Conservation (phyloP, 2,329 filamentous ascomycete genomes). For the Apiospora sp. region DNA sequence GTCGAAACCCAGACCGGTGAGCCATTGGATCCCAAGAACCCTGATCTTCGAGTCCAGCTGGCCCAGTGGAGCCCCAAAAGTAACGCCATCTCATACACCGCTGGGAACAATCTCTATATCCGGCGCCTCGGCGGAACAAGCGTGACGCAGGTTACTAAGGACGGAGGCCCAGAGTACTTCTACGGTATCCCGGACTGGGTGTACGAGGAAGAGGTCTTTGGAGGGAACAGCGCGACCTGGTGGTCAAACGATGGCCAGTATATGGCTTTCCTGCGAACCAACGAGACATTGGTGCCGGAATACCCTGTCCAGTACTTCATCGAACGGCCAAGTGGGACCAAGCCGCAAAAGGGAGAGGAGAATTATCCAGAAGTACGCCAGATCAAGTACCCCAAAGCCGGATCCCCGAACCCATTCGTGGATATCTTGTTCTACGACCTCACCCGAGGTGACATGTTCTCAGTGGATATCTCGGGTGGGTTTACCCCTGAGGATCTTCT, state of each 20-base stretch:
- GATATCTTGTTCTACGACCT: conserved; percentile 90
- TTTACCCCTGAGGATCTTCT: conserved; percentile 85
- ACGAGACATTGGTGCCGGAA: conserved; percentile 90
- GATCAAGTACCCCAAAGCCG: conserved; percentile 98
- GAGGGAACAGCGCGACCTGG: conserved; percentile 86
- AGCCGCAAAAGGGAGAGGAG: conserved; percentile 76
- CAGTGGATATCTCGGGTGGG: conserved; percentile 77
- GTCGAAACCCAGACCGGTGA: conserved; percentile 81
- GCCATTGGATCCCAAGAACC: conserved; percentile 76
- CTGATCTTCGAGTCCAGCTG: conserved; percentile 75
- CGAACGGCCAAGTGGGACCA: conserved; percentile 79
- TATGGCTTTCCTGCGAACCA: conserved; percentile 89
- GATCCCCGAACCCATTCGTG: conserved; percentile 90
- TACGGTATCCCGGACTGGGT: conserved; percentile 99
- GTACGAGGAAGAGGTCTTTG: conserved; percentile 86
- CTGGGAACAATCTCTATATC: conserved; percentile 89
- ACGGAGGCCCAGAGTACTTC: conserved; percentile 89
- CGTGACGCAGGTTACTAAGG: conserved; percentile 78
- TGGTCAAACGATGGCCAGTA: conserved; percentile 92
- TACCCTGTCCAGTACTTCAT: conserved; percentile 95
- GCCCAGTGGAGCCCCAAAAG: conserved; percentile 90
- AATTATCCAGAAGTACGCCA: conserved; percentile 88
- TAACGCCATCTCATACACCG: conserved; percentile 87
- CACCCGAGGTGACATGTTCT: conserved; percentile 77
- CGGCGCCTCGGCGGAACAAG: conserved; percentile 66